Evolutionary conservation across 2,329 filamentous ascomycete genomes (phyloP).

Genomic region (Arthrobotrys megalospora): DNA sequence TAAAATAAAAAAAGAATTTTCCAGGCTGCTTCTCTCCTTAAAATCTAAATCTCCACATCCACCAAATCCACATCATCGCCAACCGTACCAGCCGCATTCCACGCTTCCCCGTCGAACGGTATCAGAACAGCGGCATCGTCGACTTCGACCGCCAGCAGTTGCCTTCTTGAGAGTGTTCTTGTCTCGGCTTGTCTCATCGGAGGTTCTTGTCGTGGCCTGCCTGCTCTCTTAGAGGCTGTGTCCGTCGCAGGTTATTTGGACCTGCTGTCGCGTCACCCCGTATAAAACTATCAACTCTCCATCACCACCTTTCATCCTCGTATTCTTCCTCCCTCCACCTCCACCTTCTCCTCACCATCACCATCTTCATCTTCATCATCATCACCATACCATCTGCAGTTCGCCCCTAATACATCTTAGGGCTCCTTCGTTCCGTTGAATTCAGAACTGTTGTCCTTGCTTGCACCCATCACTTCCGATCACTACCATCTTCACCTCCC

Average conservation of each 20-base stretch:
- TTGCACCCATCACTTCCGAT: slow-evolving; percentile 55
- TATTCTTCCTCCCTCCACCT: slow-evolving; percentile 15
- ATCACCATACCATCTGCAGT: slow-evolving; percentile 5
- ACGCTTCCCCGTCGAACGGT: slow-evolving; percentile 6
- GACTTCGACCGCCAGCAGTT: slow-evolving; percentile 43
- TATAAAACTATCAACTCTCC: slow-evolving; percentile 33
- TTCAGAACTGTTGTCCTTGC: slow-evolving; percentile 50
- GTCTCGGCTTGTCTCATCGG: slow-evolving; percentile 60
- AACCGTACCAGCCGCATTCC: background rate
- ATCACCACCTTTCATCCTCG: slow-evolving; percentile 28
- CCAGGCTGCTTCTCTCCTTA: background rate
- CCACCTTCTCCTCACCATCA: slow-evolving; percentile 10
- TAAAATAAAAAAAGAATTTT: slow-evolving; percentile 39
- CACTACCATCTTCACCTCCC: slow-evolving; percentile 41
- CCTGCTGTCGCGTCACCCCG: slow-evolving; percentile 43
- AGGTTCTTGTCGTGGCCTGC: slow-evolving; percentile 35
- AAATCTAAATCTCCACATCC: slow-evolving; percentile 18
- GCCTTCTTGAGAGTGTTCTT: slow-evolving; percentile 35
- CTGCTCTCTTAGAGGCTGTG: slow-evolving; percentile 29
- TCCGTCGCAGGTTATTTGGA: slow-evolving; percentile 40
- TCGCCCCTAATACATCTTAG: slow-evolving; percentile 54
- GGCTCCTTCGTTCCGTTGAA: slow-evolving; percentile 44
- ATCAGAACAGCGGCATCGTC: slow-evolving; percentile 26
- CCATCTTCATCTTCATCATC: slow-evolving; percentile 1
- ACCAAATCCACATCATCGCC: slow-evolving; percentile 17